Evolutionary conservation across 768 basidiomycete genomes (phyloP), one percentile per base, ranked within the genome.

Genomic region (Rubroboletus pulcherrimus): DNA sequence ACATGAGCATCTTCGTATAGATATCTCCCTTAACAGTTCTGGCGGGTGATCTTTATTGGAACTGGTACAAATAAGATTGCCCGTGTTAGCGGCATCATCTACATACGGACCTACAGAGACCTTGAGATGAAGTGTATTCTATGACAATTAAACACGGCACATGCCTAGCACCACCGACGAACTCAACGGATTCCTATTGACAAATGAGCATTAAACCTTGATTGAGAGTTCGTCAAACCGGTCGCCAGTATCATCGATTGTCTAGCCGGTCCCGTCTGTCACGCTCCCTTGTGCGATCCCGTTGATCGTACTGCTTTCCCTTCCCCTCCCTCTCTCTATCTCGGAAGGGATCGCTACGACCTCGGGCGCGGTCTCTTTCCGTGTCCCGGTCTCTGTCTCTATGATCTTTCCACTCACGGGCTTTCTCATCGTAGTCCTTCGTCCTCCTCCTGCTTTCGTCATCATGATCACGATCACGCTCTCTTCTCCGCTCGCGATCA

Each of bases 291-390:
- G 65, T 44, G 12, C 49, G 62, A 44, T 64, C 58, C 42, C 53
- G 56, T 29, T 48, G 38, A 34, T 52, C 31, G 15, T 58, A 53
- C 21, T 35, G 39, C 14, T 34, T 56, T 17, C 35, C 57, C 6
- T 30, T 55, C 12, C 43, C 42, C 4, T 53, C 49, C 47, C 54
- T 47, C 19, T 49, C 50, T 51, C 58, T 63, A 37, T 75, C 72
- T 49, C 68, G 68, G 38, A 71, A 72, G n/a, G 56, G 39, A 43
- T 71, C 66, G 11, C 51, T 30, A 44, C 62, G 65, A 38, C 73
- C 72, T 44, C 73, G 63, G 31, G 69, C 60, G 39, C 72, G 70
- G 31, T 67, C 66, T 29, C 66, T 60, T 6, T 67, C 66, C 17
- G 53, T 54, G 15, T 66, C 65, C 5, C 60, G 49, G 47, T 67